Percentiles rank a stretch among this genome's conserved stretches.
Evolutionary conservation across 2,329 filamentous ascomycete genomes (phyloP).

Genomic region (Phoma sp.): DNA sequence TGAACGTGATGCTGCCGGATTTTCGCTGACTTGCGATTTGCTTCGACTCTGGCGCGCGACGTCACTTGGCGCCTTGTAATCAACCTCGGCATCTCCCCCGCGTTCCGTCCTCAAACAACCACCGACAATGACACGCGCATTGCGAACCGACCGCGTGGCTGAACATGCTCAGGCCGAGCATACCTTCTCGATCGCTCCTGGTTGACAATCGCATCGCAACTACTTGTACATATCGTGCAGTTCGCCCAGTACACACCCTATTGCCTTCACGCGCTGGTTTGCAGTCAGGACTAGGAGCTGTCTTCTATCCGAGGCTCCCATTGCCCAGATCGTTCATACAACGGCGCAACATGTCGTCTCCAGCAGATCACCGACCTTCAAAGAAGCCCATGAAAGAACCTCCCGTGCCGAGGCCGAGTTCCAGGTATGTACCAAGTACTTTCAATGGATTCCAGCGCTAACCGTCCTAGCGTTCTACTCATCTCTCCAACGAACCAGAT

Average conservation of each 20-base stretch:
- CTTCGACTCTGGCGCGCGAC: not conserved
- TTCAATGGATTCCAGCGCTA: not conserved
- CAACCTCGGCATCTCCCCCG: constrained; percentile 48
- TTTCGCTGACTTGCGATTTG: too few species aligned
- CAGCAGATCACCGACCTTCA: constrained; percentile 40
- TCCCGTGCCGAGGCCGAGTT: constrained; percentile 67
- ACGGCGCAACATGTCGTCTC: constrained; percentile 41
- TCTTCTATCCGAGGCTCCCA: not conserved
- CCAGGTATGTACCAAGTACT: constrained; percentile 57
- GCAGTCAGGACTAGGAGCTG: not conserved
- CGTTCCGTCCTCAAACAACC: constrained; percentile 25
- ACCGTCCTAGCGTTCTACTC: constrained; percentile 72
- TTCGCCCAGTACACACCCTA: not conserved
- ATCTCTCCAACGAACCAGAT: constrained; percentile 88
- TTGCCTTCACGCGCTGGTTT: not conserved
- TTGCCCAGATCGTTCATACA: not conserved
- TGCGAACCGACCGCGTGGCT: constrained; percentile 20
- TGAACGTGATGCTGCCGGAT: constrained; percentile 9
- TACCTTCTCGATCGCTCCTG: constrained; percentile 16
- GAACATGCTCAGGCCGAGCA: constrained; percentile 35
- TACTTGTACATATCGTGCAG: not conserved
- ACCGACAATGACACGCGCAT: constrained; percentile 27
- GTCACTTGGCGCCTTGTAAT: not conserved
- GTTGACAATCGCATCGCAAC: constrained; percentile 7
- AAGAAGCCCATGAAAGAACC: constrained; percentile 47